phyloP scores from a whole-genome alignment of 306 rosid species.

The Biancaea sappan region DNA sequence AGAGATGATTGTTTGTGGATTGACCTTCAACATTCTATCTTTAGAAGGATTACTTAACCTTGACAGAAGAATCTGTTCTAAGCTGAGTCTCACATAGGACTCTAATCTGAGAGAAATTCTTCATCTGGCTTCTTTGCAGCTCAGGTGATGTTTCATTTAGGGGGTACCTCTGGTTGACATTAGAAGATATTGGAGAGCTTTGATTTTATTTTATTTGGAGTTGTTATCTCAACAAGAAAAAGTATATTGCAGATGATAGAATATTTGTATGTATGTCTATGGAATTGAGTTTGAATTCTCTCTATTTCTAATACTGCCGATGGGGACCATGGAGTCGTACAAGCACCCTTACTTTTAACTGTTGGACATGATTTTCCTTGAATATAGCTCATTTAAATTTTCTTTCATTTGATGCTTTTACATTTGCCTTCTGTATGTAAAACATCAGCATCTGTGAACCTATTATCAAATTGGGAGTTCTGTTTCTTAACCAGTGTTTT shows the following conservation, averaged over 20 bases:
- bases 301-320: not conserved
- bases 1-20: not conserved
- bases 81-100: not conserved
- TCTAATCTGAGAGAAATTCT: not conserved
- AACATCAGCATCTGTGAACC: not conserved
- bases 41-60: not conserved
- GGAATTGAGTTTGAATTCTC: constrained; percentile 4
- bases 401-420: not conserved
- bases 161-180: not conserved
- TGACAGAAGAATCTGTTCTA: not conserved
- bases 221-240: not conserved
- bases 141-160: not conserved
- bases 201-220: not conserved
- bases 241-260: not conserved
- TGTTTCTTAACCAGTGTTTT: constrained; percentile 22
- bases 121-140: not conserved
- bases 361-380: constrained; percentile 7
- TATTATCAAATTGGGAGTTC: constrained; percentile 8
- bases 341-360: not conserved
- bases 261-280: not conserved
- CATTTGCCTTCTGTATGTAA: not conserved
- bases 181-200: not conserved
- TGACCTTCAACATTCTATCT: not conserved
- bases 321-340: constrained; percentile 18
- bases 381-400: no score